These are phyloP conservation scores for Nakaseomyces nivariensis DNA, from an alignment of 1,139 yeast species.

Conservation along the genomic window DNA sequence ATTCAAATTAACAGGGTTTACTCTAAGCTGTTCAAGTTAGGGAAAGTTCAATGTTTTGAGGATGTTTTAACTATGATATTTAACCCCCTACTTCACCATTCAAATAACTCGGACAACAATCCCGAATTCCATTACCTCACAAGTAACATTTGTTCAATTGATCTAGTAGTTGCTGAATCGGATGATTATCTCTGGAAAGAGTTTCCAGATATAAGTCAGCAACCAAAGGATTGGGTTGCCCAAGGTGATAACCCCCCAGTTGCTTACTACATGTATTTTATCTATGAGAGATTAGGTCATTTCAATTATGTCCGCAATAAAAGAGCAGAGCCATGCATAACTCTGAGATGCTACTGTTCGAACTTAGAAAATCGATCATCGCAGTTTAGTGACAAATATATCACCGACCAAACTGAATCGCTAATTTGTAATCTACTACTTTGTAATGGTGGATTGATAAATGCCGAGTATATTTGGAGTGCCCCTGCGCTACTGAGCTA, in stretches of 20 bases:
- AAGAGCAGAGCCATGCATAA: constrained; percentile 14
- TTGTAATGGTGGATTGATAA: constrained; percentile 23
- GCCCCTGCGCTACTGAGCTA: constrained; percentile 18
- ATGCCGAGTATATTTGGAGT: constrained; percentile 24
- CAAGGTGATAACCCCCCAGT: constrained; percentile 27
- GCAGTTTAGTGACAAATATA: constrained; percentile 16
- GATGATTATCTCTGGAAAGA: constrained; percentile 25
- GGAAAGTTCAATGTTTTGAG: constrained; percentile 16
- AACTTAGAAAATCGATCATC: constrained; percentile 20
- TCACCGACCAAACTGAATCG: constrained; percentile 22
- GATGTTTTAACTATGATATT: constrained; percentile 22
- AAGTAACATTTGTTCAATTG: constrained; percentile 20
- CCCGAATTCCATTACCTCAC: constrained; percentile 15
- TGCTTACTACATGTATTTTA: constrained; percentile 25
- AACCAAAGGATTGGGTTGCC: constrained; percentile 21
- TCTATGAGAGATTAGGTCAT: constrained; percentile 13
- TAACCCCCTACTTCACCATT: constrained; percentile 13
- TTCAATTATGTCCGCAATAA: constrained; percentile 13
- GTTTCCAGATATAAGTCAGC: constrained; percentile 13
- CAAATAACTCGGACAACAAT: constrained; percentile 7
- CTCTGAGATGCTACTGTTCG: constrained; percentile 21
- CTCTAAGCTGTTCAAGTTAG: constrained; percentile 14
- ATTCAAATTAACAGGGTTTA: constrained; percentile 20
- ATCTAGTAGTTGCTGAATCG: constrained; percentile 17
- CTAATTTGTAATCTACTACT: constrained; percentile 21